Conservation (phyloP, 2,329 filamentous ascomycete species). For the Davidsoniella eucalypti region DNA sequence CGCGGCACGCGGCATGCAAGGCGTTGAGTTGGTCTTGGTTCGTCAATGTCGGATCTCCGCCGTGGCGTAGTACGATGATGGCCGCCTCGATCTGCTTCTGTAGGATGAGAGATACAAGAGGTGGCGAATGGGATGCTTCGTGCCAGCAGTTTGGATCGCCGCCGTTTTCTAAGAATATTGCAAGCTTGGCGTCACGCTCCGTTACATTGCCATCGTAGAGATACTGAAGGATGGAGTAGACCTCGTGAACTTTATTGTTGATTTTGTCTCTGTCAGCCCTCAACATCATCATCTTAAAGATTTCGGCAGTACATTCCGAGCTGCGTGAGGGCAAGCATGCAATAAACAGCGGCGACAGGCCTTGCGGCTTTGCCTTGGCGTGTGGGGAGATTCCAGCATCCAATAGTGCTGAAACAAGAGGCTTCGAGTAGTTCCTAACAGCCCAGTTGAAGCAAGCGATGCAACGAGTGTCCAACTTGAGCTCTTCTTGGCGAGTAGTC, state of each 20-base stretch:
- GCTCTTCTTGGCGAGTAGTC: no score
- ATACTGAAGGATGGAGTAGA: slow-evolving; percentile 2
- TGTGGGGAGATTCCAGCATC: no score
- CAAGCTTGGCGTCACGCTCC: slow-evolving; percentile 2
- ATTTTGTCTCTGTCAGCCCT: background rate
- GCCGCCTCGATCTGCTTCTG: slow-evolving; percentile 11
- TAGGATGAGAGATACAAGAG: slow-evolving; percentile 13
- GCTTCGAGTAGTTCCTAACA: no score
- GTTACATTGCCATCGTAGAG: background rate
- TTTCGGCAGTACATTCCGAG: background rate
- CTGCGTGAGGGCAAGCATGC: background rate
- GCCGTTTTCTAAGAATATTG: background rate
- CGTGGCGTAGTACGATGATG: slow-evolving; percentile 7
- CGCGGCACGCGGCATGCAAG: slow-evolving; percentile 7
- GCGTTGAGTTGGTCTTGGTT: slow-evolving; percentile 10
- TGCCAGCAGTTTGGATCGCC: slow-evolving; percentile 1
- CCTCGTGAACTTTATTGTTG: background rate
- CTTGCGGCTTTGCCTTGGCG: no score
- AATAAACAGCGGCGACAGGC: background rate
- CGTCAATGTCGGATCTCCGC: slow-evolving; percentile 10
- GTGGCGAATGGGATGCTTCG: background rate
- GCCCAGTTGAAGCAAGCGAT: no score
- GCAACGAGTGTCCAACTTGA: no score
- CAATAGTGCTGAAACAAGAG: no score
- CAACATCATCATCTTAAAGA: background rate